phyloP scores from a whole-genome alignment of 768 basidiomycete genomes.

The Chalciporus pseudorubinellus region DNA sequence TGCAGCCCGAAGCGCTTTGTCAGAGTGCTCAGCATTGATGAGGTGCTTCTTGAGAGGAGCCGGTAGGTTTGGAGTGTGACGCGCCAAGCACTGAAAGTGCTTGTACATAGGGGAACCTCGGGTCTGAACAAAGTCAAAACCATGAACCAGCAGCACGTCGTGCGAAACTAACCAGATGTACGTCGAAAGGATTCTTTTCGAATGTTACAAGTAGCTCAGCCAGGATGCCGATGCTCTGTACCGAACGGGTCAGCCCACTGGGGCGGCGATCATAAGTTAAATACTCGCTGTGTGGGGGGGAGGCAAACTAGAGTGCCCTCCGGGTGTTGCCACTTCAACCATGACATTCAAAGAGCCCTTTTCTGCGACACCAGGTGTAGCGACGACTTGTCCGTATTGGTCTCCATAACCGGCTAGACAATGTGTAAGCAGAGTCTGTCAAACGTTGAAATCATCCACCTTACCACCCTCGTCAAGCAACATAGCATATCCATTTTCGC shows the following conservation, averaged over 20 bases:
- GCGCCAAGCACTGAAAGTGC: slow-evolving; percentile 63
- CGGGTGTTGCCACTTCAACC: slow-evolving; percentile 64
- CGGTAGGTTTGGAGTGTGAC: slow-evolving; percentile 57
- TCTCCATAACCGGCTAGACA: slow-evolving; percentile 49
- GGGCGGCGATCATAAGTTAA: neutral
- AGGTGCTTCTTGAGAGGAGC: slow-evolving; percentile 46
- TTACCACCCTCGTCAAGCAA: slow-evolving; percentile 87
- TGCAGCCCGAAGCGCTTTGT: slow-evolving; percentile 50
- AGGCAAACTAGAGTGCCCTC: slow-evolving; percentile 87
- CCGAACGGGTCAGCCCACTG: slow-evolving; percentile 11
- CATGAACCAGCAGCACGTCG: neutral
- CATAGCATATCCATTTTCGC: slow-evolving; percentile 68
- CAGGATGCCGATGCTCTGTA: slow-evolving; percentile 80
- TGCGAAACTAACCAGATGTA: slow-evolving; percentile 44
- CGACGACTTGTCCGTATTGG: slow-evolving; percentile 52
- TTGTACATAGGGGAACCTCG: slow-evolving; percentile 58
- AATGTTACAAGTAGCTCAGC: slow-evolving; percentile 64
- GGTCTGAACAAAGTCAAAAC: slow-evolving; percentile 32
- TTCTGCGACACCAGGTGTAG: slow-evolving; percentile 65
- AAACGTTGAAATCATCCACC: slow-evolving; percentile 11
- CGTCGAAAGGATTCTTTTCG: slow-evolving; percentile 61
- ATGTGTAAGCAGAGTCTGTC: neutral
- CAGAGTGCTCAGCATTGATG: slow-evolving; percentile 43
- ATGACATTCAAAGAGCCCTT: slow-evolving; percentile 67
- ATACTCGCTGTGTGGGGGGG: slow-evolving; percentile 68